These are phyloP conservation scores for Alternaria viburni DNA, from an alignment of 2,329 filamentous ascomycete species.

Conservation along the genomic window DNA sequence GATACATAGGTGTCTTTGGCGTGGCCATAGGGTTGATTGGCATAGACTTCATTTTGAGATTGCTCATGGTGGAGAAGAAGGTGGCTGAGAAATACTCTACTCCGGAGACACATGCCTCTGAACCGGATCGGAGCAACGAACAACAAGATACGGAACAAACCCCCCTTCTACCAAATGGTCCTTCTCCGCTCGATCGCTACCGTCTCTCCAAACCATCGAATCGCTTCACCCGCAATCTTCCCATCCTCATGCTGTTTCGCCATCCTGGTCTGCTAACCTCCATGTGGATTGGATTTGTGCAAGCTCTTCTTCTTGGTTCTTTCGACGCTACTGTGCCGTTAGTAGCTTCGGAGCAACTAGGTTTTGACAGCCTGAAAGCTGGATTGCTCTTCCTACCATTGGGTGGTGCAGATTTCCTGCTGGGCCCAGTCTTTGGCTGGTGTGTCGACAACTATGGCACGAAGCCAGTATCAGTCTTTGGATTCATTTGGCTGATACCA, in stretches of 20 bases:
- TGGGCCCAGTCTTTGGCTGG: slow-evolving; percentile 57
- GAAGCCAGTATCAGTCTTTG: slow-evolving; percentile 50
- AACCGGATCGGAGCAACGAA: slow-evolving; percentile 7
- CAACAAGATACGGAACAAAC: slow-evolving; percentile 32
- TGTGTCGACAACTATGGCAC: slow-evolving; percentile 55
- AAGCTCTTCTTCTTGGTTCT: slow-evolving; percentile 49
- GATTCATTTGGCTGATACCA: slow-evolving; percentile 53
- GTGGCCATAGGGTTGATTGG: slow-evolving; percentile 61
- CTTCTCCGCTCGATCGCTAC: slow-evolving; percentile 44
- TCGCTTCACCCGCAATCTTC: slow-evolving; percentile 50
- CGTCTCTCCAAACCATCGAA: slow-evolving; percentile 52
- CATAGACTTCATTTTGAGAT: slow-evolving; percentile 66
- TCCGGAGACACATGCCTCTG: slow-evolving; percentile 12
- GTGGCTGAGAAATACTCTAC: slow-evolving; percentile 55
- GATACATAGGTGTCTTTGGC: slow-evolving; percentile 65
- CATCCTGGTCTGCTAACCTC: slow-evolving; percentile 42
- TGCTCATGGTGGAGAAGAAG: slow-evolving; percentile 69
- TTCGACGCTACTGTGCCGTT: slow-evolving; percentile 59
- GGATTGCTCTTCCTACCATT: slow-evolving; percentile 57
- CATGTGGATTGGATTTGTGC: slow-evolving; percentile 41
- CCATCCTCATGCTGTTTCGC: slow-evolving; percentile 55
- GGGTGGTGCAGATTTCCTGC: slow-evolving; percentile 52
- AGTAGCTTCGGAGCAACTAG: slow-evolving; percentile 51
- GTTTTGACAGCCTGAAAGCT: slow-evolving; percentile 52
- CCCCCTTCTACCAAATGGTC: slow-evolving; percentile 24